Conservation (phyloP, 345 rosid genomes). For the Eucalyptus lansdowneana region DNA sequence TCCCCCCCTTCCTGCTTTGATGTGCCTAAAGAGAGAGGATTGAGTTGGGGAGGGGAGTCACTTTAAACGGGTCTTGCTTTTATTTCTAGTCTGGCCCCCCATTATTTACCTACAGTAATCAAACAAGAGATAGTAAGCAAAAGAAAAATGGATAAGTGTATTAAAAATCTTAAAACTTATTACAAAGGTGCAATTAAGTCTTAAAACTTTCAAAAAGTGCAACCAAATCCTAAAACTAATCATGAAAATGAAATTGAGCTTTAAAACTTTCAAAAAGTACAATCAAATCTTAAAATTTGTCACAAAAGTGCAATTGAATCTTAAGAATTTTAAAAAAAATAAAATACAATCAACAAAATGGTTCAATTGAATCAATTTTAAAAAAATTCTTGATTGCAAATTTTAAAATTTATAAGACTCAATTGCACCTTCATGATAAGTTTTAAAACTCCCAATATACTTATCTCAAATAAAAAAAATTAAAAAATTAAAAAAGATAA, state of each 20-base stretch:
- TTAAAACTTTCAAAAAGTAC: too few relatives aligned
- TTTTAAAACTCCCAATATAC: too few relatives aligned
- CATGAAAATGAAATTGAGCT: fast-evolving
- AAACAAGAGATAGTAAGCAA: not conserved
- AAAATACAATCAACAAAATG: too few relatives aligned
- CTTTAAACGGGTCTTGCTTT: not conserved
- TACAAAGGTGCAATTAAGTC: fast-evolving
- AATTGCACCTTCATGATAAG: fast-evolving
- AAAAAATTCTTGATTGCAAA: fast-evolving
- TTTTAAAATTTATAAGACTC: too few relatives aligned
- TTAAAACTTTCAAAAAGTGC: too few relatives aligned
- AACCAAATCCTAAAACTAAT: too few relatives aligned
- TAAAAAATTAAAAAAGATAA: too few relatives aligned
- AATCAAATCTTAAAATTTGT: fast-evolving
- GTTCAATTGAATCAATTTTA: too few relatives aligned
- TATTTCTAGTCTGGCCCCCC: not conserved
- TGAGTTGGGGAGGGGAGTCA: not conserved
- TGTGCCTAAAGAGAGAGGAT: not conserved
- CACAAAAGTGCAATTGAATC: too few relatives aligned
- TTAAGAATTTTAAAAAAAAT: too few relatives aligned
- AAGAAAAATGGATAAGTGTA: fast-evolving
- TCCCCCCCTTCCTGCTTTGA: not conserved
- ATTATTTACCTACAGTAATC: not conserved
- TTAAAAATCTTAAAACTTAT: too few relatives aligned
- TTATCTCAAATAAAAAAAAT: too few relatives aligned